Base-by-base conservation (phyloP, 148 eudicot genomes). In the Nyssa sinensis region DNA sequence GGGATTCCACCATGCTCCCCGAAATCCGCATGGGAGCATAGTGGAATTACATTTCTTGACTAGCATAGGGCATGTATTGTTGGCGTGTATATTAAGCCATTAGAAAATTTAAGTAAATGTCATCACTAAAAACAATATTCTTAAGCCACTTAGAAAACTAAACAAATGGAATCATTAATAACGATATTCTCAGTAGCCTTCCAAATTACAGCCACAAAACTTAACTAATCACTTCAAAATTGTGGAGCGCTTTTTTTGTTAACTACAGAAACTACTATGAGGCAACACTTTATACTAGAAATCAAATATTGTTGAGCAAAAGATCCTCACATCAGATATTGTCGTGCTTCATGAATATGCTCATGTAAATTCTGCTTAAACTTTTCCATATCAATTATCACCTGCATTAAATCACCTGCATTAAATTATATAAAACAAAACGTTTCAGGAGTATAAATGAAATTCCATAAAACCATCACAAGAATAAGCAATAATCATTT, bases 341-440 rank as follows among this genome's bases (percentile, higher is more conserved):
- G 85, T 35, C 84, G 89, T 41, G 92, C 84, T 82, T 88, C 88
- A 49, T 66, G 83, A 78, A 87, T 77, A 73, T 84, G 82, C 77
- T 87, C 85, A 63, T 85, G 88, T 77, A 79, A 75, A 47, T 84
- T 85, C 74, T 84, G 95, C 91, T 94, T 94, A 82, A 86, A 90
- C 84, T 83, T 94, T 80, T 94, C 98, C 94, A 94, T 89, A 69
- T 93, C 97, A 79, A 84, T 81, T 87, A 94, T 92, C 30, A 92
- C 88, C 98, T 94, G 87, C n/a, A n/a, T n/a, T n/a, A n/a, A n/a
- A 94, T 92, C 30, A 92, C 88, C 98, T 94, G 87, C 77, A 87
- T 37, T 16, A 30, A 30, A 60, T 30, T 41, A 68, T 55, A 28
- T 34, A 39, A 30, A 7, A 28, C 3, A 62, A 24, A 47, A 16